Evolutionary conservation across 805 yeast species (phyloP), one percentile per base, ranked within the genome.

Genomic region (Candida caryicola): DNA sequence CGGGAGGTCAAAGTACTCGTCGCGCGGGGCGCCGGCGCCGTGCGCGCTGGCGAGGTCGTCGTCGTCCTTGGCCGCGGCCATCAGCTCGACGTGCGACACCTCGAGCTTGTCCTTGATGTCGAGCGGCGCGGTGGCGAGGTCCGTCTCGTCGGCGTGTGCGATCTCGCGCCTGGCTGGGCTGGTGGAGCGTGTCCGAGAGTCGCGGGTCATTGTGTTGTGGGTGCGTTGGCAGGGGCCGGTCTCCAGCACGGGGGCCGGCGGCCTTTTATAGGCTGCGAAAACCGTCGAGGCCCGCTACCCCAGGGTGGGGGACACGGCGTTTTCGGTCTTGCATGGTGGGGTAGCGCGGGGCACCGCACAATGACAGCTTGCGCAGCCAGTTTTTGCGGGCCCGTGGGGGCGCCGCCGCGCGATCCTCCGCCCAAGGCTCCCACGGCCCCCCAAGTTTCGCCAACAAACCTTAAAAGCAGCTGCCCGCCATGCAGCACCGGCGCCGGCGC

Each of bases 1-100:
- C 1, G 73, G 72, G 21, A 52, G 33, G 25, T 35, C 46, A 25
- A 25, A 37, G 36, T 46, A 40, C 35, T 40, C 38, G 32, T 36
- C 7, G 9, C 10, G 7, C 9, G 25, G 25, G 7, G 7, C 25
- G 25, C 25, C 10, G 10, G 7, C 25, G 9, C 9, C 25, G 25
- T 10, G 7, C 7, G 7, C 25, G 9, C 9, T 12, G 30, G 12
- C 30, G 12, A 27, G 7, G 30, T 7, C 12, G 14, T 14, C 30
- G 8, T n/a, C 16, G 8, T 28, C 16, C 7, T 28, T 28, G 8
- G 8, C 14, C 8, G 30, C 8, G 14, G 6, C 30, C 14, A 28
- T 7, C 8, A n/a, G 6, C 16, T 28, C 30, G 14, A 28, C 16
- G 12, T 28, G 16, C 12, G 30, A 6, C 8, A 14, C 12, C 13